phyloP scores from a whole-genome alignment of 192 early-diverging fungal genomes.

The Podila epicladia region DNA sequence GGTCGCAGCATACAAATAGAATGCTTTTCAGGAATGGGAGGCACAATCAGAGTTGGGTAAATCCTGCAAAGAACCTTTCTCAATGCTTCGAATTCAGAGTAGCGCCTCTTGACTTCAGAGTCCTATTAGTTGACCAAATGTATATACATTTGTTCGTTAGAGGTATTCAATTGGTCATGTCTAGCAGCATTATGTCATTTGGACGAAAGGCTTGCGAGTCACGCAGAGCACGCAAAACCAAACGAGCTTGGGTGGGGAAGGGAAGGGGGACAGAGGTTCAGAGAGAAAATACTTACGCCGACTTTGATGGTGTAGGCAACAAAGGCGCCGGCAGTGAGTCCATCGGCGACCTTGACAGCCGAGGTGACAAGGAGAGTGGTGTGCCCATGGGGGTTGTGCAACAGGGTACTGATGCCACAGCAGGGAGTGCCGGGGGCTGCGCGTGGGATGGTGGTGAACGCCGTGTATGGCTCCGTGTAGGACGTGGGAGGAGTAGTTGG shows the following conservation, averaged over 20 bases:
- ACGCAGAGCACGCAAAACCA: background rate
- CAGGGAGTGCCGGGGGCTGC: constrained; percentile 46
- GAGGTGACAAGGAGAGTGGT: constrained; percentile 58
- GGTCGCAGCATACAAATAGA: constrained; percentile 71
- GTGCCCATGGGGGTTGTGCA: constrained; percentile 36
- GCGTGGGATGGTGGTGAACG: constrained; percentile 47
- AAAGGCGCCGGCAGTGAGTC: constrained; percentile 56
- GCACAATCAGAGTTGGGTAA: constrained; percentile 90
- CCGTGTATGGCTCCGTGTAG: constrained; percentile 27
- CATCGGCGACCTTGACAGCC: constrained; percentile 59
- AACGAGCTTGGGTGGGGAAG: background rate
- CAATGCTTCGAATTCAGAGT: constrained; percentile 97
- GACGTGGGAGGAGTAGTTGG: constrained; percentile 4
- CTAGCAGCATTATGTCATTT: background rate
- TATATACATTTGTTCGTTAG: background rate
- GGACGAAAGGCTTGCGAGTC: background rate
- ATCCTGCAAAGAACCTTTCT: constrained; percentile 78
- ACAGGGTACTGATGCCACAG: constrained; percentile 46
- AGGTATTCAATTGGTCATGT: background rate
- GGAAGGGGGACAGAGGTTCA: background rate
- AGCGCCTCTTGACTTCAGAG: constrained; percentile 83
- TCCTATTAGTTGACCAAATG: constrained; percentile 44
- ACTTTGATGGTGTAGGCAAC: constrained; percentile 64
- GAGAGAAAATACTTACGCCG: constrained; percentile 48
- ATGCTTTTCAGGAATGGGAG: constrained; percentile 99